These are phyloP conservation scores for Alternaria metachromatica DNA, from an alignment of 2,329 filamentous ascomycete species.

Conservation along the genomic window DNA sequence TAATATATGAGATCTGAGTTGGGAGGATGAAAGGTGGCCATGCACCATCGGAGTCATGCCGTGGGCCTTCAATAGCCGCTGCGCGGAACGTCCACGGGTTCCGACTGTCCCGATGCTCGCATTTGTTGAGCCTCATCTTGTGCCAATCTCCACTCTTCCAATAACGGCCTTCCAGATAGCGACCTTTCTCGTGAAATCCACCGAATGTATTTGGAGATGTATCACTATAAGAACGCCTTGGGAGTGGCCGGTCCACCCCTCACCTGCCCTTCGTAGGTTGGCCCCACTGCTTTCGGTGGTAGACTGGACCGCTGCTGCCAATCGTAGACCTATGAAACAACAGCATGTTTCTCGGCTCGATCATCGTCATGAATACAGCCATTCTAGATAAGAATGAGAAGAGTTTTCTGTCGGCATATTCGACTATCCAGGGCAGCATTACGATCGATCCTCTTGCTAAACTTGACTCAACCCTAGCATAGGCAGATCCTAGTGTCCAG, in stretches of 20 bases:
- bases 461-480: neutral
- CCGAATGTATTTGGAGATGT: neutral
- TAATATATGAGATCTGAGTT: neutral
- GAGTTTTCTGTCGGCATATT: neutral
- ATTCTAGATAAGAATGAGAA: neutral
- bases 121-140: neutral
- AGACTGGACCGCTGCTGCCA: neutral
- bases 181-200: neutral
- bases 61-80: conserved; percentile 17
- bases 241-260: neutral
- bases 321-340: neutral
- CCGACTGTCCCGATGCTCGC: conserved; percentile 5
- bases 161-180: neutral
- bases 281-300: neutral
- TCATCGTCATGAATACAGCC: neutral
- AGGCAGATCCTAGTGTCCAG: neutral
- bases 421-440: neutral
- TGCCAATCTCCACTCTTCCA: neutral
- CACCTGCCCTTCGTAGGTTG: neutral
- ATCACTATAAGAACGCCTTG: neutral
- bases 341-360: neutral
- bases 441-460: neutral
- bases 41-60: conserved; percentile 10
- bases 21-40: conserved; percentile 4
- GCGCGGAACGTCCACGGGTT: neutral